Percentiles rank a stretch among this genome's conserved stretches.
phyloP scores from a whole-genome alignment of 768 basidiomycete genomes.

The Mycena belliarum region DNA sequence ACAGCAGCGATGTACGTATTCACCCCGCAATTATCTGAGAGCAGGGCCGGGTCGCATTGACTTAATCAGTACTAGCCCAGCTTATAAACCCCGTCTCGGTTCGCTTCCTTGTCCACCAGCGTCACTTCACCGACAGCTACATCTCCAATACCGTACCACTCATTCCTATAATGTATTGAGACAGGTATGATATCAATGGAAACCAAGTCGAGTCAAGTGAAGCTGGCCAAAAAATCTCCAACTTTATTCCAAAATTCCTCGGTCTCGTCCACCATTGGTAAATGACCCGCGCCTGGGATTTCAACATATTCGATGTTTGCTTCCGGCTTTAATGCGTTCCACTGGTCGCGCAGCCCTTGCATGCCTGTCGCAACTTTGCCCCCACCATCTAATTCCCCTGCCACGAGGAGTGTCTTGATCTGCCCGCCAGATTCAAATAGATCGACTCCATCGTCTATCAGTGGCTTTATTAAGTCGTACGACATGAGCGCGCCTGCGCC shows the following conservation, averaged over 20 bases:
- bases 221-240: slow-evolving; percentile 29
- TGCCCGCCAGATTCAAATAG: slow-evolving; percentile 26
- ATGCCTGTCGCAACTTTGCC: slow-evolving; percentile 47
- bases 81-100: no score
- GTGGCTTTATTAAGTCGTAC: slow-evolving; percentile 39
- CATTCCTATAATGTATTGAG: no score
- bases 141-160: no score
- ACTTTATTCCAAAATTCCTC: slow-evolving; percentile 40
- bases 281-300: slow-evolving; percentile 44
- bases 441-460: slow-evolving; percentile 20
- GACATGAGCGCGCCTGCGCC: slow-evolving; percentile 47
- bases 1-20: not conserved
- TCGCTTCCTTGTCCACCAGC: no score
- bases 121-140: no score
- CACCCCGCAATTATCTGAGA: not conserved
- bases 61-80: no score
- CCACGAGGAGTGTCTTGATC: slow-evolving; percentile 43
- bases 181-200: no score
- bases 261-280: slow-evolving; percentile 55
- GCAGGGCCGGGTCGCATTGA: no score
- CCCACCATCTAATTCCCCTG: slow-evolving; percentile 49
- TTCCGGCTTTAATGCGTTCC: slow-evolving; percentile 29
- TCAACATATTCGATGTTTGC: slow-evolving; percentile 33
- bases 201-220: no score
- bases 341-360: slow-evolving; percentile 32